A percentile compares a stretch with the other conserved stretches of the same genome.
phyloP scores from a whole-genome alignment of 2,329 filamentous ascomycete genomes.

The Colletotrichum trifolii region DNA sequence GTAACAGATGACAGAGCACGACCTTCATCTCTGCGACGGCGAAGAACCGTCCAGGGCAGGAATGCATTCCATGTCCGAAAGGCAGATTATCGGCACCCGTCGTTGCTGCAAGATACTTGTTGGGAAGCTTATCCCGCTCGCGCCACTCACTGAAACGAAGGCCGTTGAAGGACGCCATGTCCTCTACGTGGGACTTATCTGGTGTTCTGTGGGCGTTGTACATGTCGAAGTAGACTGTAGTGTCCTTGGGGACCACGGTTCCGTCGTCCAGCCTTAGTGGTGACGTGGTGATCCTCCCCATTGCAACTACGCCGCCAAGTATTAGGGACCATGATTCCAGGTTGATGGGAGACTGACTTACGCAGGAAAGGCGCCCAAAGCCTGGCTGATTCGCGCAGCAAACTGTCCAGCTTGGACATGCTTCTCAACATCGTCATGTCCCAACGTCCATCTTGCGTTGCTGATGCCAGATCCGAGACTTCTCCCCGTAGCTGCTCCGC shows the following conservation, averaged over 20 bases:
- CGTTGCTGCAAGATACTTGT: conserved; percentile 35
- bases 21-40: conserved; percentile 54
- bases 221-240: conserved; percentile 24
- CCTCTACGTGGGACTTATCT: neutral
- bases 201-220: conserved; percentile 14
- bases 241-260: conserved; percentile 6
- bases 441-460: neutral
- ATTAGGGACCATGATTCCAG: neutral
- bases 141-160: conserved; percentile 18
- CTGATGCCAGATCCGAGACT: neutral
- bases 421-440: conserved; percentile 16
- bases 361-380: conserved; percentile 8
- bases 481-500: neutral
- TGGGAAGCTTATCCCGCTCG: neutral
- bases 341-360: neutral
- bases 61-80: conserved; percentile 54
- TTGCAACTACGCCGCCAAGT: neutral
- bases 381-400: conserved; percentile 12
- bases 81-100: conserved; percentile 45
- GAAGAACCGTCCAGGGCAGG: conserved; percentile 56
- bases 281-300: conserved; percentile 16
- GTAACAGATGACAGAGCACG: conserved; percentile 41
- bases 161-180: conserved; percentile 1
- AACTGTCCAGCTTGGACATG: conserved; percentile 20
- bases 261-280: conserved; percentile 9